Base-by-base conservation (phyloP, 371 early-diverging fungal genomes). In the Coemansia sp. region DNA sequence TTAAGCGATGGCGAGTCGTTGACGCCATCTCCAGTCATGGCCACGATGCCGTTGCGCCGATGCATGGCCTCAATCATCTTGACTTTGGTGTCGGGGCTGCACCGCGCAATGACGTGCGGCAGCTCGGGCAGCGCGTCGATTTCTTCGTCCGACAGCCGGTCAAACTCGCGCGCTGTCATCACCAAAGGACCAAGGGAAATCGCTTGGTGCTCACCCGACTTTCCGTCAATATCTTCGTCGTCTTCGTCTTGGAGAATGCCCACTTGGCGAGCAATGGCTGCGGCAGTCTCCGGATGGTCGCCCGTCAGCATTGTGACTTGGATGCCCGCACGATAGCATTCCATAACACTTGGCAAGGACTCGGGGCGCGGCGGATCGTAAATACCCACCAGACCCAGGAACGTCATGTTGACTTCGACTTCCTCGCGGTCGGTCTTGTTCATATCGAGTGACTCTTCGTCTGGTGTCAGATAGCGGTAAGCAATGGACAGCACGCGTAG, bases 11-110 rank as follows among this genome's bases (percentile, higher is more conserved):
- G 97, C 16, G 95, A 93, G 79, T 99, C 99, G 78, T 99, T 99
- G 70, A 98, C 93, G 31, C 99, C 99, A 81, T 99, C 99, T 34
- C 99, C 99, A 10, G 95, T 89, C 95, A 98, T 95, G 21, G 94
- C 95, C 89, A 82, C 97, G 91, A 80, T 97, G 91, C 59, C 83
- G 24, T 85, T 85, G 26, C 89, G 86, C n/a, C 87, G 83, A 80
- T 99, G 94, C 65, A 99, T 81, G 0, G 97, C 93, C 78, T 90
- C 86, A 40, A 99, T 94, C 83, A 99, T 92, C 83, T 93, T 95
- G 58, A 96, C 88, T 80, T 99, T 99, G 76, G 95, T 95, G 72
- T 98, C 96, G 5, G 99, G 98, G 62, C 85, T 87, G 82, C 94
- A 93, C 37, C 99, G 88, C 0, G 97, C 97, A 85, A 98, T 92